Evolutionary conservation across 352 stramenopile genomes (phyloP).

Genomic region (Elongisporangium senticosum): DNA sequence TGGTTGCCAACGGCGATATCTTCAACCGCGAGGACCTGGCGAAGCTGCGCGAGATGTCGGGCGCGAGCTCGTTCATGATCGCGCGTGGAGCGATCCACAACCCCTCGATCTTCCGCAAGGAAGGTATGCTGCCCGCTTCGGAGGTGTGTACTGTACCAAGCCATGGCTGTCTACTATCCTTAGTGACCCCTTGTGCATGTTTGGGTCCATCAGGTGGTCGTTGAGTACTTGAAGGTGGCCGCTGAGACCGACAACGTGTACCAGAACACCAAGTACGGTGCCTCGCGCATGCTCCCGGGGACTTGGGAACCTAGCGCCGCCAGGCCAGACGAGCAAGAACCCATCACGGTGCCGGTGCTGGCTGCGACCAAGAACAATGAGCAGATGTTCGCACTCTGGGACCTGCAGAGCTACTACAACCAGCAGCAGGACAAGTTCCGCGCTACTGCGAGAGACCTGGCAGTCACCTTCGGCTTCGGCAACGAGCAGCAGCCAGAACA

Average conservation of each 20-base stretch:
- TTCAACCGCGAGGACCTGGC: constrained; percentile 70
- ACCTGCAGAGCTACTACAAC: constrained; percentile 49
- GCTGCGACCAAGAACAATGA: constrained; percentile 50
- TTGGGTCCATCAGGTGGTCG: constrained; percentile 22
- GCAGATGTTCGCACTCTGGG: constrained; percentile 76
- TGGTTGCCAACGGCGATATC: constrained; percentile 88
- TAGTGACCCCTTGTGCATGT: constrained; percentile 1
- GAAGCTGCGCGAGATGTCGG: constrained; percentile 51
- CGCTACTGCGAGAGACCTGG: constrained; percentile 16
- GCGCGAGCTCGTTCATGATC: constrained; percentile 74
- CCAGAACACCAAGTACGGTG: constrained; percentile 90
- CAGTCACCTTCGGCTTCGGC: not conserved
- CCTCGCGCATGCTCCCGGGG: constrained; percentile 76
- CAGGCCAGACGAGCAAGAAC: constrained; percentile 10
- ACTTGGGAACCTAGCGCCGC: constrained; percentile 28
- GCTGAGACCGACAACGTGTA: constrained; percentile 85
- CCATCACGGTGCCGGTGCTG: constrained; percentile 52
- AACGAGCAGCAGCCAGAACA: constrained; percentile 17
- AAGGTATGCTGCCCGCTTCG: constrained; percentile 52
- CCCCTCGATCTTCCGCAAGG: constrained; percentile 70
- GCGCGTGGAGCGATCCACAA: constrained; percentile 80
- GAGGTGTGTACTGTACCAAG: constrained; percentile 23
- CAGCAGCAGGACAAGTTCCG: constrained; percentile 49
- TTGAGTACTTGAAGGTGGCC: constrained; percentile 64
- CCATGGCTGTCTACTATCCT: not conserved